Conservation (phyloP, 2,329 filamentous ascomycete species). For the Neonectria hederae region DNA sequence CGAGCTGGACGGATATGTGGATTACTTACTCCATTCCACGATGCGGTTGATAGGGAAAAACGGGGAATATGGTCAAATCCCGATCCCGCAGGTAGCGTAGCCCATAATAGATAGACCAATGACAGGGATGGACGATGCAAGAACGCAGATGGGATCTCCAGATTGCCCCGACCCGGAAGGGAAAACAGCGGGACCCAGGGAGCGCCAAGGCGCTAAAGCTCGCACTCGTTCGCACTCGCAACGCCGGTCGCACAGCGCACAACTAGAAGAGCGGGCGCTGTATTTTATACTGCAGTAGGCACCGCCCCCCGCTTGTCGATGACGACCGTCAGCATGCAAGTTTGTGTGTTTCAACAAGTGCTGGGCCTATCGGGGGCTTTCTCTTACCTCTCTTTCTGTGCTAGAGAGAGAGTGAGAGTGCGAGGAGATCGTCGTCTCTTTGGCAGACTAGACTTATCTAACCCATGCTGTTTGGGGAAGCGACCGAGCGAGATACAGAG, state of each 20-base stretch:
- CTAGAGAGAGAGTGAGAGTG: neutral
- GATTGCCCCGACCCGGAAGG: constrained; percentile 11
- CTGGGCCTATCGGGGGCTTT: neutral
- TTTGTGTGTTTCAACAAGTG: neutral
- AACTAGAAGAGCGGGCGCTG: too few relatives aligned
- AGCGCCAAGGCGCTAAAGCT: constrained; percentile 16
- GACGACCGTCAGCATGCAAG: neutral
- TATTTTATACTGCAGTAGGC: too few relatives aligned
- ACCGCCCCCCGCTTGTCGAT: neutral
- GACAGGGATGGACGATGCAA: neutral
- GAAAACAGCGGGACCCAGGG: neutral
- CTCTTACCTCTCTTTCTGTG: too few relatives aligned
- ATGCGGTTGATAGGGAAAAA: too few relatives aligned
- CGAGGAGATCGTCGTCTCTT: neutral
- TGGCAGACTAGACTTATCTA: neutral
- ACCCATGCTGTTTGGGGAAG: neutral
- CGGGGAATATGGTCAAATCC: neutral
- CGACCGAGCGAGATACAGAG: too few relatives aligned
- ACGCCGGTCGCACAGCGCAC: too few relatives aligned
- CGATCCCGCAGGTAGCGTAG: neutral
- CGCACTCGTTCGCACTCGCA: constrained; percentile 15
- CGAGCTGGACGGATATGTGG: neutral
- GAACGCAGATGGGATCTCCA: constrained; percentile 8
- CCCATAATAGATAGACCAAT: neutral
- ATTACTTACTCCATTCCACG: neutral